These are phyloP conservation scores for Nymphaea colorata DNA, from an alignment of 164 flowering plant species.

Conservation along the genomic window DNA sequence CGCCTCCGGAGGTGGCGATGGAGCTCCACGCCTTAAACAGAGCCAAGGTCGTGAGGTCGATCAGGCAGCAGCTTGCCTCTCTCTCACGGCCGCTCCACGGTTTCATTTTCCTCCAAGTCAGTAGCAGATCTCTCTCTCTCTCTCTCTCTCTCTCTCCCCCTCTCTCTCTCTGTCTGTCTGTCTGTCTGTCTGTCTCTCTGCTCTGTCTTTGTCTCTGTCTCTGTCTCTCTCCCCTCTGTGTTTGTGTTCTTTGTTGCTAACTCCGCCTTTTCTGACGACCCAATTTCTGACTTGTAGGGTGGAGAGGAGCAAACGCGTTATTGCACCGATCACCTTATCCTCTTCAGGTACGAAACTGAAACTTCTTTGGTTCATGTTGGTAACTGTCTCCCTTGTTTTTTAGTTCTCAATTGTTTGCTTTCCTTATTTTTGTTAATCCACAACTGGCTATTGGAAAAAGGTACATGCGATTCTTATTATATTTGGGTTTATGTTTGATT, in stretches of 20 bases:
- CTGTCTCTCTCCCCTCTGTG: neutral
- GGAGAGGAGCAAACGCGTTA: conserved; percentile 83
- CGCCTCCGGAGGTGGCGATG: conserved; percentile 60
- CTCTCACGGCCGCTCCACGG: conserved; percentile 60
- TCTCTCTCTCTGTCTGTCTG: too few species aligned
- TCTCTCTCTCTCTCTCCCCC: neutral
- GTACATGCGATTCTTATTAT: too few species aligned
- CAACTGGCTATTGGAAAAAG: too few species aligned
- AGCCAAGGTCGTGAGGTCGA: conserved; percentile 35
- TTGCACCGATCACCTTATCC: conserved; percentile 72
- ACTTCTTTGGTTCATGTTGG: too few species aligned
- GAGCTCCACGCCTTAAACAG: conserved; percentile 62
- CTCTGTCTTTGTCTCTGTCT: neutral
- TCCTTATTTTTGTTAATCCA: too few species aligned
- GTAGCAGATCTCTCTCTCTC: neutral
- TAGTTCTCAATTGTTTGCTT: too few species aligned
- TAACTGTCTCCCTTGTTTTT: too few species aligned
- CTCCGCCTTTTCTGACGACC: neutral
- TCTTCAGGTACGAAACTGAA: conserved; percentile 44
- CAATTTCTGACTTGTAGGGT: conserved; percentile 33
- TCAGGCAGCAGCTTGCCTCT: conserved; percentile 44
- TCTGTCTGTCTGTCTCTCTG: neutral
- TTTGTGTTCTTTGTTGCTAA: neutral
- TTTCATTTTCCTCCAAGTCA: conserved; percentile 71
- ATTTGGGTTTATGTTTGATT: too few species aligned